Base-by-base conservation (phyloP, 371 early-diverging fungal genomes). In the Mucor saturninus region DNA sequence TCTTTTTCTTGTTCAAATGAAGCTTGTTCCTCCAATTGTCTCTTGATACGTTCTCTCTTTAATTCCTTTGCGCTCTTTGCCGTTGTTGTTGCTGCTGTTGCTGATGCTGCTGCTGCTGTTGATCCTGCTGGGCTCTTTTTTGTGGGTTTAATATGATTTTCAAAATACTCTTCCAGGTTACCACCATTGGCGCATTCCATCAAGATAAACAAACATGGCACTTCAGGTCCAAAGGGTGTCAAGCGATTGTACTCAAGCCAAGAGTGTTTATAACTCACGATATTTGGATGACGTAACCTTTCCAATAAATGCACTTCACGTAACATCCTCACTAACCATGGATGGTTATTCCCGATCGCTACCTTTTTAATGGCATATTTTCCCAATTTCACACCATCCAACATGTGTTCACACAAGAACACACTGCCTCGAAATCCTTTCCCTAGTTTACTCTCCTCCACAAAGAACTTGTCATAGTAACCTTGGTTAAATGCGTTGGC, bases 101-200 rank as follows among this genome's bases (percentile, higher is more conserved):
- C 2, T 39, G 56, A 31, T 49, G 45, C 1, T 43, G n/a, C 5
- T 8, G 13, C 21, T 46, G 4, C 5, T 31, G 30, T 9, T 49
- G 5, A 5, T 31, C 9, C 31, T 59, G 13, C 5, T 30, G 29
- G 28, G 39, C 31, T 9, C 49, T 54, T 21, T n/a, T 39, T 9
- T 29, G n/a, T 38, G 37, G 31, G 63, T 2, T 38, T 61, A 43
- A 28, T 29, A 8, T 59, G 59, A 14, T 67, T 69, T 53, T 83
- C 85, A 53, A 97, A 83, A 65, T 87, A 98, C 59, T 98, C 97
- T 72, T 98, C 96, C 37, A 98, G 81, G 65, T 94, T 97, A 3
- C 98, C 97, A 26, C 96, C 98, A 65, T 96, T 96, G 10, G 98
- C 98, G 51, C 91, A 91, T 71, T 97, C 97, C 98, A 98, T 98